Conservation (phyloP, 2,329 filamentous ascomycete genomes). For the Pseudohalonectria lignicola region DNA sequence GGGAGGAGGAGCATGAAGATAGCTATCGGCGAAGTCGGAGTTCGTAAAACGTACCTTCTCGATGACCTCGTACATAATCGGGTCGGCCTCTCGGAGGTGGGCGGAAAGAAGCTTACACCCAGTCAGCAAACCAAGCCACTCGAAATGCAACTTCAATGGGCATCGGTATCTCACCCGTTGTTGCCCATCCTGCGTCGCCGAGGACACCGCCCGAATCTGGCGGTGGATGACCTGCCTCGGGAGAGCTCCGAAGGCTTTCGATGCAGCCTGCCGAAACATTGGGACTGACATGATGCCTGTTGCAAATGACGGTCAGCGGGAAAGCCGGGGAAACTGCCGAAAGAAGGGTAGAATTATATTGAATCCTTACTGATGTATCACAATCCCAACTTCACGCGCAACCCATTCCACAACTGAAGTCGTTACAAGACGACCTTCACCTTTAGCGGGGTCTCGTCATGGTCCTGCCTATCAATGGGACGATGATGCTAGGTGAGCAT, state of each 20-base stretch:
- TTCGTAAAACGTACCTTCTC: slow-evolving; percentile 55
- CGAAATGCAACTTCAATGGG: too few species aligned
- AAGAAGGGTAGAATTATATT: too few species aligned
- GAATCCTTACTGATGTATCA: too few species aligned
- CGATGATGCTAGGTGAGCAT: too few species aligned
- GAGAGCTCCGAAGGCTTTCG: slow-evolving; percentile 5
- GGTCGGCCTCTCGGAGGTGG: slow-evolving; percentile 74
- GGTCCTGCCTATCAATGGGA: not conserved
- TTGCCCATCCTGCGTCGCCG: slow-evolving; percentile 41
- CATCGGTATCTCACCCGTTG: too few species aligned
- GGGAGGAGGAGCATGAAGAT: not conserved
- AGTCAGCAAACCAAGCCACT: too few species aligned
- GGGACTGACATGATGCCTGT: slow-evolving; percentile 32
- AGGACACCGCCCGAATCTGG: slow-evolving; percentile 30
- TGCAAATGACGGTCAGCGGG: too few species aligned
- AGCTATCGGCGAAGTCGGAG: not conserved
- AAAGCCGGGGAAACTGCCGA: too few species aligned
- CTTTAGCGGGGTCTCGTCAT: not conserved
- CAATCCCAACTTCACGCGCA: too few species aligned
- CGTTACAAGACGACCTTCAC: slow-evolving; percentile 6
- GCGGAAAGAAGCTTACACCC: slow-evolving; percentile 80
- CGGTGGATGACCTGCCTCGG: not conserved
- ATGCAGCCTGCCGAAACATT: slow-evolving; percentile 27
- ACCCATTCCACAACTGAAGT: not conserved
- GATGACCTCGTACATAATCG: slow-evolving; percentile 77